Evolutionary conservation across 192 early-diverging fungal species (phyloP), one percentile per base, ranked within the genome.

Genomic region (Ambispora gerdemannii): DNA sequence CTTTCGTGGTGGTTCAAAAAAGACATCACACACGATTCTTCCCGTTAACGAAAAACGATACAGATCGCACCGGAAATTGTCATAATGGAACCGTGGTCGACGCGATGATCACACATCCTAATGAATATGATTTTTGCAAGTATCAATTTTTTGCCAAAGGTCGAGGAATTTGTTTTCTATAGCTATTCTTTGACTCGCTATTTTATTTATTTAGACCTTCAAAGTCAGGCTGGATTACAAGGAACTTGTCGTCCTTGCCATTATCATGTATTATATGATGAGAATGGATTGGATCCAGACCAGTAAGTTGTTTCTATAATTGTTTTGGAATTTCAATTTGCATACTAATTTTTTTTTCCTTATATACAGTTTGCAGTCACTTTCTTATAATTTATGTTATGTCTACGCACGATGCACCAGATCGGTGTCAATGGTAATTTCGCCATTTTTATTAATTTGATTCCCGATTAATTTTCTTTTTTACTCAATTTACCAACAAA

Each of bases 201-300:
- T n/a, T n/a, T n/a, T n/a, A n/a, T n/a, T 58, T 58, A 20, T 35
- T 34, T 52, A 72, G 71, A 90, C 62, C 78, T 98, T n/a, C 92
- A 91, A 72, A 88, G 92, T 1, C 96, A 98, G 70, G 87, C 91
- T 3, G 95, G 93, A 31, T 81, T 95, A 31, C 93, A 97, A 74
- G 95, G 96, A 47, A 96, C 95, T 0, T 92, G 91, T 20, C 89
- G 93, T 24, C 93, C 95, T 0, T 91, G 91, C 0, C 92, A 95
- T 75, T 98, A 98, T 84, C 88, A 90, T 53, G 93, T 96, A 4
- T 77, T 98, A 17, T 82, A 88, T 59, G 93, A 98, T 70, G 93
- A 97, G 22, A 92, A 92, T 75, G 74, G 81, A 3, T 93, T 95
- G 32, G 83, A 86, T 3, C 69, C 89, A 3, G 93, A 98, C 70